These are phyloP conservation scores for Argentina anserina DNA, from an alignment of 306 rosid species.

Conservation along the genomic window DNA sequence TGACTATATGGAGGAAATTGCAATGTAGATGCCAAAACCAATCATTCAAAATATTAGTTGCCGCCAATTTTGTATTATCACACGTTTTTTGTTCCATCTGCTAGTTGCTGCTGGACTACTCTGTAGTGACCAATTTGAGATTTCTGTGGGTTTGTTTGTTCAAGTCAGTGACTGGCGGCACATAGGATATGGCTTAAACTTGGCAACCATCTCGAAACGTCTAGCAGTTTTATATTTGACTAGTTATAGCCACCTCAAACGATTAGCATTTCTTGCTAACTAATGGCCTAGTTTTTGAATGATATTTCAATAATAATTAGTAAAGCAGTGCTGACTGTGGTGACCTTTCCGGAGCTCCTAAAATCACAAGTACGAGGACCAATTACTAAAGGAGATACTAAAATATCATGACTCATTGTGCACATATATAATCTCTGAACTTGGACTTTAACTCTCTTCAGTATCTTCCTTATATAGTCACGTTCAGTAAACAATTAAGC, in stretches of 20 bases:
- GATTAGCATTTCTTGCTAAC: neutral
- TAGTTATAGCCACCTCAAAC: too few relatives aligned
- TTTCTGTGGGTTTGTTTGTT: neutral
- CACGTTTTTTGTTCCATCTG: neutral
- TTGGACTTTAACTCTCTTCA: neutral
- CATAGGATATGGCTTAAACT: neutral
- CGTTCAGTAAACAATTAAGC: constrained; percentile 12
- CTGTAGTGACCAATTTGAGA: neutral
- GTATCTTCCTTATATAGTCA: constrained; percentile 6
- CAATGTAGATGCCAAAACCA: neutral
- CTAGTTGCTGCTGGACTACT: neutral
- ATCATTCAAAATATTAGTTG: neutral
- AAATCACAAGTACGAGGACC: neutral
- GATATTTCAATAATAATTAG: constrained; percentile 12
- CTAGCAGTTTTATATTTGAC: too few relatives aligned
- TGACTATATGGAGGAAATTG: neutral
- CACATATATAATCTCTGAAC: neutral
- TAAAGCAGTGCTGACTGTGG: neutral
- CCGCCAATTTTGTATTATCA: neutral
- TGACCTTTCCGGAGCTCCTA: neutral
- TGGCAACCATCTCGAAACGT: neutral
- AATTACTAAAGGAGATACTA: neutral
- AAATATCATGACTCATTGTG: neutral
- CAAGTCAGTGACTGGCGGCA: neutral
- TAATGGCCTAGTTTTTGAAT: neutral